Evolutionary conservation across 169 alveolate species (phyloP).

Genomic region (Plasmodium fragile): DNA sequence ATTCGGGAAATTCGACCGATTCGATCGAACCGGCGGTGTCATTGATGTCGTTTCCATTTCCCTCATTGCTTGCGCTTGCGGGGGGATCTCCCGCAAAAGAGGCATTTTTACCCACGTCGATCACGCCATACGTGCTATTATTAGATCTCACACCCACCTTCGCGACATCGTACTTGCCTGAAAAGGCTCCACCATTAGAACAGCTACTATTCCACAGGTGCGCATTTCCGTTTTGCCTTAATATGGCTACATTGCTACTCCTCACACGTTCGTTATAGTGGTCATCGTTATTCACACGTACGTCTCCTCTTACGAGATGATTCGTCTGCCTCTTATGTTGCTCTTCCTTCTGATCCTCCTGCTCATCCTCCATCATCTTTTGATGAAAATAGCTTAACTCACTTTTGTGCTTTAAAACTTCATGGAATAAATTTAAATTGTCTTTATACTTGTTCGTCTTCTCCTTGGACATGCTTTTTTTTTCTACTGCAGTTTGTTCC

Average conservation of each 20-base stretch:
- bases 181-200: neutral
- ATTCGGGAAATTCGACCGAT: neutral
- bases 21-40: neutral
- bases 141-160: neutral
- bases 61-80: neutral
- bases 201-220: slow-evolving; percentile 22
- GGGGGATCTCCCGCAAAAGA: neutral
- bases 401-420: slow-evolving; percentile 47
- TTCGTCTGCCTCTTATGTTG: neutral
- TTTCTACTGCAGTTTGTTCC: neutral
- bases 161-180: neutral
- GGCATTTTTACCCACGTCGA: neutral
- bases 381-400: slow-evolving; percentile 13
- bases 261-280: neutral
- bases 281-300: neutral
- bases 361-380: neutral
- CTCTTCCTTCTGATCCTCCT: neutral
- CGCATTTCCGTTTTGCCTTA: neutral
- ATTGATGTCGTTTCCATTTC: neutral
- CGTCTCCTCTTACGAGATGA: neutral
- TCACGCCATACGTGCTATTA: neutral
- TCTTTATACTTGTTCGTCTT: slow-evolving; percentile 20
- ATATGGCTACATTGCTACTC: neutral
- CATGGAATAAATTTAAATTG: slow-evolving; percentile 37
- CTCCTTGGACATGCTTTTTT: neutral